These are phyloP conservation scores for Penicillium sp. DNA, from an alignment of 2,329 filamentous ascomycete species.

Conservation along the genomic window DNA sequence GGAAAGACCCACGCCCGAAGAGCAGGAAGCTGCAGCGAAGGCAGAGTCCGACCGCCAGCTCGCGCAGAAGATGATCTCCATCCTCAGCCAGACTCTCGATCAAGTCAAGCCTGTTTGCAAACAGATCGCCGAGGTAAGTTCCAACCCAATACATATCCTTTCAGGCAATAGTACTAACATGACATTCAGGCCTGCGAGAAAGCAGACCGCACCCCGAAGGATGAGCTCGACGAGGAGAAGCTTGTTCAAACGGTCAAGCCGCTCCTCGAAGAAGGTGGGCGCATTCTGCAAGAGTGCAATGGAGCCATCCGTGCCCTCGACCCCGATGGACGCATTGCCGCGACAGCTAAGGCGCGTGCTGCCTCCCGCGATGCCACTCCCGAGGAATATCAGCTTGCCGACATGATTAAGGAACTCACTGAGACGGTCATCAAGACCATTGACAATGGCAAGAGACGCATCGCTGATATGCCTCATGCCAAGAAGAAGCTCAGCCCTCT, in stretches of 20 bases:
- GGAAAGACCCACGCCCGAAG: slow-evolving; percentile 38
- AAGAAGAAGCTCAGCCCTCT: slow-evolving; percentile 92
- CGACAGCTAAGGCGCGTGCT: slow-evolving; percentile 73
- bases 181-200: slow-evolving; percentile 59
- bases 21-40: slow-evolving; percentile 50
- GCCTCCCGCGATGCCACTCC: slow-evolving; percentile 66
- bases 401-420: slow-evolving; percentile 75
- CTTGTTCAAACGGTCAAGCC: slow-evolving; percentile 80
- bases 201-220: slow-evolving; percentile 70
- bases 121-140: slow-evolving; percentile 66
- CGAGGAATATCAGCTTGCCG: slow-evolving; percentile 76
- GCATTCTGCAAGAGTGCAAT: slow-evolving; percentile 76
- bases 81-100: slow-evolving; percentile 70
- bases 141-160: background rate
- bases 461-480: slow-evolving; percentile 82
- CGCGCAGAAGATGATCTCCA: slow-evolving; percentile 63
- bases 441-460: slow-evolving; percentile 78
- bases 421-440: slow-evolving; percentile 72
- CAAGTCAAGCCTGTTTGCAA: slow-evolving; percentile 76
- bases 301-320: slow-evolving; percentile 79
- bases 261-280: slow-evolving; percentile 74
- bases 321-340: slow-evolving; percentile 75
- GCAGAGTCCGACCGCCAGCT: slow-evolving; percentile 63
- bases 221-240: slow-evolving; percentile 82
- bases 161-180: slow-evolving; percentile 7